Base-by-base conservation (phyloP, 2,329 filamentous ascomycete species). In the Penicillium sclerotigenum region DNA sequence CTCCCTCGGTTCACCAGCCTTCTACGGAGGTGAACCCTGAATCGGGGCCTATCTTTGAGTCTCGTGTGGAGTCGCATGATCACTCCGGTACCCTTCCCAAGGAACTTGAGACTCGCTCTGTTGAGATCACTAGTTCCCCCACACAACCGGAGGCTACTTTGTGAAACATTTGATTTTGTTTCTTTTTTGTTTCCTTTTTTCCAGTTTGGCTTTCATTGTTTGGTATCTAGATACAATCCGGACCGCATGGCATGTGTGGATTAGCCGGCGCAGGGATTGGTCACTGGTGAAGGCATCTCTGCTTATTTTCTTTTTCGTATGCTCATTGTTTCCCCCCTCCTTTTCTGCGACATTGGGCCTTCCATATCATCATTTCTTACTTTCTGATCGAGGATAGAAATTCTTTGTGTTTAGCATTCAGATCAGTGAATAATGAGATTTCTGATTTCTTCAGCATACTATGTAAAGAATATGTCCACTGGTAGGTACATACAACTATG, bases 101-200 rank as follows among this genome's bases (percentile, higher is more conserved):
- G 47, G 73, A 75, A 58, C 60, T 75, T 4, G 70, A 74, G 46
- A 65, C 69, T 20, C 68, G 70, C 14, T 74, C 73, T 6, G 67
- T 73, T 16, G 72, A 75, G 51, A 68, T 74, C 26, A 65, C 65
- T 6, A 54, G 53, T 34, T 46, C 66, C 18, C 57, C 58, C 8
- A 42, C 55, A n/a, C 62, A 71, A 48, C 28, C 68, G 1, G 65
- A 71, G 56, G 56, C 70, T 13, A 66, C 69, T 24, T 68, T 65
- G 31, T 72, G 59, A 66, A 28, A 9, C 20, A 22, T 46, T 54
- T 56, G 33, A 18, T 28, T 38, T 36, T 24, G 16, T 42, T 41
- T 42, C 26, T 33, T 51, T 24, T 54, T 52, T 11, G 22, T 38
- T 48, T 54, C 31, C 37, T 47, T 34, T 54, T 29, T 34, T 34